Conservation (phyloP, 2,329 filamentous ascomycete genomes). For the Bipolaris gigantea region DNA sequence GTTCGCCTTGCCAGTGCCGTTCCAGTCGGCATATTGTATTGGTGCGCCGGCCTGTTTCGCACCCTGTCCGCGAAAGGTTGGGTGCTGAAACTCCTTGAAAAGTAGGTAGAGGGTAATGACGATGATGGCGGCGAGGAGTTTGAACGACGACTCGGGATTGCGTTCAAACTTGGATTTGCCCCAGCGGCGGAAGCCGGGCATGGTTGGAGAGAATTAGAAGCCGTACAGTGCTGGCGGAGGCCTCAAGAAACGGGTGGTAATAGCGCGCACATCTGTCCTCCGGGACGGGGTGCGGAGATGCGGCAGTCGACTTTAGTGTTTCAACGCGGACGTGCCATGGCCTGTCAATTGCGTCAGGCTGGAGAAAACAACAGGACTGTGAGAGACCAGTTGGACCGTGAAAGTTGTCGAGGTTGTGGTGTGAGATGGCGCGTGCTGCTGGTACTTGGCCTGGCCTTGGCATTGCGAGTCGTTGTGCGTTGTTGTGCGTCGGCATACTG, state of each 20-base stretch:
- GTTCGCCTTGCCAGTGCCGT: constrained; percentile 42
- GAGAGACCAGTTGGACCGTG: not conserved
- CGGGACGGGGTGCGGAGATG: constrained; percentile 22
- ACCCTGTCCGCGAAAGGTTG: constrained; percentile 26
- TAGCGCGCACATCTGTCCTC: constrained; percentile 30
- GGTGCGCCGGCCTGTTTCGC: constrained; percentile 25
- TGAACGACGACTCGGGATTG: constrained; percentile 47
- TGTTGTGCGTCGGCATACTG: constrained; percentile 1
- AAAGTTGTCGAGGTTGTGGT: not conserved
- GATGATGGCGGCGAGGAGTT: constrained; percentile 45
- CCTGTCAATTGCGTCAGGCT: not conserved
- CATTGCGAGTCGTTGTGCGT: not conserved
- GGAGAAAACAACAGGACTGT: not conserved
- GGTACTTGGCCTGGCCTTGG: constrained; percentile 6
- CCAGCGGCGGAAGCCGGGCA: constrained; percentile 44
- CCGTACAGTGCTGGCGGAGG: constrained; percentile 13
- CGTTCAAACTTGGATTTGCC: constrained; percentile 43
- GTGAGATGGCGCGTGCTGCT: not conserved
- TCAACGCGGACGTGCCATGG: constrained; percentile 9
- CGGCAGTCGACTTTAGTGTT: constrained; percentile 3
- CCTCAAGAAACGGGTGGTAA: constrained; percentile 22
- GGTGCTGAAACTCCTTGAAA: constrained; percentile 42
- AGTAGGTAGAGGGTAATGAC: constrained; percentile 48
- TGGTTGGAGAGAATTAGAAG: constrained; percentile 17
- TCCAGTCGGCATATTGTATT: constrained; percentile 42